These are phyloP conservation scores for Boletus rex-veris DNA, from an alignment of 768 basidiomycete species.

Conservation along the genomic window DNA sequence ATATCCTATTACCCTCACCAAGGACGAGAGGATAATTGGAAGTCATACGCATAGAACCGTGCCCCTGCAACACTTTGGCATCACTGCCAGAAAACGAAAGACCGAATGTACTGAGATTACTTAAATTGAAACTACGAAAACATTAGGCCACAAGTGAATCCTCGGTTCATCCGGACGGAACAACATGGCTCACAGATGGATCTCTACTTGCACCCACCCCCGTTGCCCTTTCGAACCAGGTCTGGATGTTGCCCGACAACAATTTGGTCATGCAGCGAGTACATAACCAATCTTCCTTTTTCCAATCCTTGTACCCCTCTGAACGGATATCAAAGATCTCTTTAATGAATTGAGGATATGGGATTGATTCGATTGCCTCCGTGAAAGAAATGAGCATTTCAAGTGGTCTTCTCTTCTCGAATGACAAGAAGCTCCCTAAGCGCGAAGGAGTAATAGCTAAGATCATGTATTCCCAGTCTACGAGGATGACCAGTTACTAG, in stretches of 20 bases:
- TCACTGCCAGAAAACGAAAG: background rate
- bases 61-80: background rate
- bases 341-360: conserved; percentile 9
- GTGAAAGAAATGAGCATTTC: conserved; percentile 2
- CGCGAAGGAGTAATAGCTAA: background rate
- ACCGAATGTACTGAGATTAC: too few relatives aligned
- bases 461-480: conserved; percentile 21
- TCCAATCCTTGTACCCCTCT: conserved; percentile 24
- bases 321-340: conserved; percentile 20
- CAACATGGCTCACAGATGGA: background rate
- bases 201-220: background rate
- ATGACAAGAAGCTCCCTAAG: conserved; percentile 4
- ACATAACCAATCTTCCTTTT: conserved; percentile 32
- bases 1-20: conserved; percentile 1
- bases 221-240: conserved; percentile 9
- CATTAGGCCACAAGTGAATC: background rate
- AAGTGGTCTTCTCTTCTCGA: conserved; percentile 3
- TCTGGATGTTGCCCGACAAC: conserved; percentile 6
- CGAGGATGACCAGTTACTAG: background rate
- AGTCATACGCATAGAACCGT: background rate
- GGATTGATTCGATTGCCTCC: conserved; percentile 1
- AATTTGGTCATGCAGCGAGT: conserved; percentile 26
- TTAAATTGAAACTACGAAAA: background rate
- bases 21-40: background rate
- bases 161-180: background rate